These are phyloP conservation scores for Castanopsis chinensis DNA, from an alignment of 306 rosid species.

Conservation along the genomic window DNA sequence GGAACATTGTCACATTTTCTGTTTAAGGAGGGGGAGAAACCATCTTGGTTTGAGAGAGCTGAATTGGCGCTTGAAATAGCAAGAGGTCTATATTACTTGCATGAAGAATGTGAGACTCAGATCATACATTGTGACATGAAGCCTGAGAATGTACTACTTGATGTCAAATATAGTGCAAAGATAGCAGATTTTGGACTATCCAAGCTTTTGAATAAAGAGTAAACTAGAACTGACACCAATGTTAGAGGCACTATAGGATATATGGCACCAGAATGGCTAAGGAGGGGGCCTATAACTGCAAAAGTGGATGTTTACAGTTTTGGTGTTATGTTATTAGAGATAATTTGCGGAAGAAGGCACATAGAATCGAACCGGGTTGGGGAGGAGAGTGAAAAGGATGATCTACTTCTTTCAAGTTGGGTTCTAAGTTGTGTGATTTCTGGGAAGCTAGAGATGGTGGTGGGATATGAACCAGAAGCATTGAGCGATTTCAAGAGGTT, in stretches of 20 bases:
- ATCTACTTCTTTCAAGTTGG: constrained; percentile 18
- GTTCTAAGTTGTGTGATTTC: constrained; percentile 18
- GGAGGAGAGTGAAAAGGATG: constrained; percentile 18
- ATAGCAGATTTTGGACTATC: constrained; percentile 41
- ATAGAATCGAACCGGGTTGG: constrained; percentile 5
- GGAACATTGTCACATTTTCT: constrained; percentile 22
- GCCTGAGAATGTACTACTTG: constrained; percentile 40
- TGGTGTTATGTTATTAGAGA: constrained; percentile 31
- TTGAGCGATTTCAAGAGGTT: constrained; percentile 33
- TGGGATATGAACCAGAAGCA: constrained; percentile 26
- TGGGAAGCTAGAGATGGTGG: constrained; percentile 24
- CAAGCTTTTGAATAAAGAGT: constrained; percentile 30
- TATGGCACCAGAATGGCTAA: constrained; percentile 39
- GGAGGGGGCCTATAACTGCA: constrained; percentile 27
- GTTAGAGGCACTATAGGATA: constrained; percentile 38
- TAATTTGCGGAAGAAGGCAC: constrained; percentile 30
- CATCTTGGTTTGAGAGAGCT: constrained; percentile 31
- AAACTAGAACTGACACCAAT: constrained; percentile 34
- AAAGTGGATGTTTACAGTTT: constrained; percentile 38
- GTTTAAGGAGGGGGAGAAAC: constrained; percentile 25
- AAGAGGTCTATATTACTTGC: constrained; percentile 31
- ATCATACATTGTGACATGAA: constrained; percentile 45
- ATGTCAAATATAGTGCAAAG: constrained; percentile 26
- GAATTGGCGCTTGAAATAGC: constrained; percentile 36
- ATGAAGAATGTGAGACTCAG: constrained; percentile 32